Conservation (phyloP, 164 flowering plant genomes). For the Umbilicus rupestris region DNA sequence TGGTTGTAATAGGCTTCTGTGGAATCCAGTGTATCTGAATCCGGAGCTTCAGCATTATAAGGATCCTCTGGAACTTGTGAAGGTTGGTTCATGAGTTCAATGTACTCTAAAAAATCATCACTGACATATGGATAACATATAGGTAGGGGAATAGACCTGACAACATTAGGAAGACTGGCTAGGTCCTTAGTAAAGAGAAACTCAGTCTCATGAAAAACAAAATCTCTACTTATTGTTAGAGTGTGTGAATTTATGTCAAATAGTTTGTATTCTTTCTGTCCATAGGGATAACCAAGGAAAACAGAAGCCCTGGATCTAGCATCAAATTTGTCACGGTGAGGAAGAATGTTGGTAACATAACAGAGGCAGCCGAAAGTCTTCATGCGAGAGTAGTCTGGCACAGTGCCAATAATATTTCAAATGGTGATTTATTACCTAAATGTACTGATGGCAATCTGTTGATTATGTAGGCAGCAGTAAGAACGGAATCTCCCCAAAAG, state of each 20-base stretch:
- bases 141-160: no score
- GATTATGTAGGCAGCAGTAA: no score
- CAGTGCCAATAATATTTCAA: background rate
- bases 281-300: background rate
- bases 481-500: no score
- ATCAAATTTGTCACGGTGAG: background rate
- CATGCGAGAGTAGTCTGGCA: background rate
- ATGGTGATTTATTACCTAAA: background rate
- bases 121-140: no score
- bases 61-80: no score
- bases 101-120: no score
- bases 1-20: no score
- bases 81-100: no score
- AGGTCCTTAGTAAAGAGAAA: slow-evolving; percentile 5
- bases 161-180: no score
- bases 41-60: no score
- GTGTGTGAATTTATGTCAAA: background rate
- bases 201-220: background rate
- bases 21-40: no score
- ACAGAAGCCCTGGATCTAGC: background rate
- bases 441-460: background rate
- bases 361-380: background rate
- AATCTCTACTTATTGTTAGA: background rate
- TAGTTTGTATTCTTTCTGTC: no score
- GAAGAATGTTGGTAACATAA: background rate